Conservation (phyloP, 169 alveolate species). For the Eimeria falciformis region DNA sequence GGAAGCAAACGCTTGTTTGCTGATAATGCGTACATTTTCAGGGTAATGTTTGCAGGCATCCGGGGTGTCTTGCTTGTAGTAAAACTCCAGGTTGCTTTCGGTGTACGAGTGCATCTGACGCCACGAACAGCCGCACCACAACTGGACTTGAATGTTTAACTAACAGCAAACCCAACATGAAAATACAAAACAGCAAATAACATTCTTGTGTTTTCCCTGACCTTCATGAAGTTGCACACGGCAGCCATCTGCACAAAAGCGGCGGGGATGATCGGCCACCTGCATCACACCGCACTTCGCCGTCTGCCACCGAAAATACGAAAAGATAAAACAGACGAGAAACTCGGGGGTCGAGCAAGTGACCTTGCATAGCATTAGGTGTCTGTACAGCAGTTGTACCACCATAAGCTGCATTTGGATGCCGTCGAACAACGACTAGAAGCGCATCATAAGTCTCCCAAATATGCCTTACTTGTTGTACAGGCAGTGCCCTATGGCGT, state of each 20-base stretch:
- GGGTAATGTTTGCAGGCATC: conserved; percentile 56
- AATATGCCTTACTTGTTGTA: conserved; percentile 59
- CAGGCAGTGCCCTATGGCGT: conserved; percentile 70
- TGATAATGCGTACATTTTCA: conserved; percentile 71
- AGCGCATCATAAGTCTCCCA: background rate
- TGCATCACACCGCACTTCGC: background rate
- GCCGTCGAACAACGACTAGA: background rate
- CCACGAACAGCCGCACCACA: background rate
- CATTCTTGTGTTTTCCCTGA: background rate
- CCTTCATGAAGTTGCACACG: conserved; percentile 79
- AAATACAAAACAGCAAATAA: background rate
- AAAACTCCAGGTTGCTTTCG: conserved; percentile 55
- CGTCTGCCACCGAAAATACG: background rate
- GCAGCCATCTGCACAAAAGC: conserved; percentile 75
- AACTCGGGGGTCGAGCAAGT: too few relatives aligned
- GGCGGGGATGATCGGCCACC: conserved; percentile 81
- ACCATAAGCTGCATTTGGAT: too few relatives aligned
- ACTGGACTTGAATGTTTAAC: background rate
- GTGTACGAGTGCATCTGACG: conserved; percentile 79
- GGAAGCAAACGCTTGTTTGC: background rate
- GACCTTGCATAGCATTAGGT: too few relatives aligned
- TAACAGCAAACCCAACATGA: background rate
- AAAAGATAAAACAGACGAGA: background rate
- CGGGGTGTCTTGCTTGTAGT: background rate
- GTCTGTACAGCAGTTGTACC: too few relatives aligned